phyloP scores from a whole-genome alignment of 345 rosid genomes.

The Cardiospermum halicacabum region DNA sequence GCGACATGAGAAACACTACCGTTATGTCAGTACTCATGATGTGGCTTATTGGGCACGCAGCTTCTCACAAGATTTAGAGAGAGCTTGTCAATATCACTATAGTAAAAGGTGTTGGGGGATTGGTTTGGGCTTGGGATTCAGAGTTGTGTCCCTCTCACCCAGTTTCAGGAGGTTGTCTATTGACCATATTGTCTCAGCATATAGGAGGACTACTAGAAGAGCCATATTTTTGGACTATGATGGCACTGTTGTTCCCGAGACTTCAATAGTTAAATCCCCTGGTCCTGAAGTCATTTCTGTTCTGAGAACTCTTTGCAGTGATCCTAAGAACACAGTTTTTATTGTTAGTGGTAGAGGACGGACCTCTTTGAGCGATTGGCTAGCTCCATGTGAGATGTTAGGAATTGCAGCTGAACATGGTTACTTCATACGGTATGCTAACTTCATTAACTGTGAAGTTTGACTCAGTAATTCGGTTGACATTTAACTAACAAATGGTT shows the following conservation, averaged over 20 bases:
- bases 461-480: not conserved
- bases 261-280: conserved; percentile 55
- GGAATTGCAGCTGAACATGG: conserved; percentile 94
- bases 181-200: conserved; percentile 58
- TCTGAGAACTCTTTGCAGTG: conserved; percentile 47
- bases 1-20: conserved; percentile 77
- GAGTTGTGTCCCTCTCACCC: conserved; percentile 67
- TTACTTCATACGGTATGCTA: conserved; percentile 52
- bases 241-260: conserved; percentile 65
- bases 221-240: conserved; percentile 80
- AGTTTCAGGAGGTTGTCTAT: conserved; percentile 57
- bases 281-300: conserved; percentile 51
- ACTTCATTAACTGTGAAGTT: not conserved
- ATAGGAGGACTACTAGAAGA: conserved; percentile 52
- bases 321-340: conserved; percentile 68
- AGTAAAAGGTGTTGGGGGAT: conserved; percentile 78
- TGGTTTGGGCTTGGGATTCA: conserved; percentile 68
- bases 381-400: conserved; percentile 61
- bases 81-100: conserved; percentile 68
- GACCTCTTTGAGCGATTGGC: conserved; percentile 54
- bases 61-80: conserved; percentile 63
- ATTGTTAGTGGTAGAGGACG: conserved; percentile 76
- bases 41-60: conserved; percentile 78
- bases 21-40: conserved; percentile 66
- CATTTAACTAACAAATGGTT: not conserved